These are phyloP conservation scores for Ascoidea rubescens DNA, from an alignment of 805 yeast species.

Conservation along the genomic window DNA sequence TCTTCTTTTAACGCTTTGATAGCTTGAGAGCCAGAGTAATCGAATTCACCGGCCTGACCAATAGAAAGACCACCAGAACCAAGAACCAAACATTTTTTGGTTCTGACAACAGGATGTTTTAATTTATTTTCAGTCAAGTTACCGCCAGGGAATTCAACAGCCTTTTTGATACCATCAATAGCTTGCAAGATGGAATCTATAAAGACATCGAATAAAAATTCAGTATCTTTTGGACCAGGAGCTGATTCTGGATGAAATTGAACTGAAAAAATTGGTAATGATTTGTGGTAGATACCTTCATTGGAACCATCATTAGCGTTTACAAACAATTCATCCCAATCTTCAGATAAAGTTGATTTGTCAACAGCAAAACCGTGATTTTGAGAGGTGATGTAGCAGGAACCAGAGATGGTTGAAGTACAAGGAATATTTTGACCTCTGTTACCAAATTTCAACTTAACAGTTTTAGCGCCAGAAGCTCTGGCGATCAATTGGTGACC, in stretches of 20 bases:
- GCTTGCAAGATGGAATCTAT: conserved; percentile 60
- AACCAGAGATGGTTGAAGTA: conserved; percentile 77
- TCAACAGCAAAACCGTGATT: conserved; percentile 99
- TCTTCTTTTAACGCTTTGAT: conserved; percentile 97
- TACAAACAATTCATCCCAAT: conserved; percentile 90
- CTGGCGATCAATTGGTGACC: conserved; percentile 96
- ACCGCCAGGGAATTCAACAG: conserved; percentile 90
- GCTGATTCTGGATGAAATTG: conserved; percentile 99
- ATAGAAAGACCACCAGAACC: conserved; percentile 98
- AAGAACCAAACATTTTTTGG: conserved; percentile 77
- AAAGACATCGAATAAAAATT: conserved; percentile 89
- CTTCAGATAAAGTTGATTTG: conserved; percentile 50
- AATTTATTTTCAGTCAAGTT: conserved; percentile 55
- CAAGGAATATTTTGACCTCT: conserved; percentile 99
- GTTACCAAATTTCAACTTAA: conserved; percentile 93
- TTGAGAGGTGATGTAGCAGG: conserved; percentile 97
- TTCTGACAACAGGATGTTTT: conserved; percentile 74
- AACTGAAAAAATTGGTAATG: conserved; percentile 87
- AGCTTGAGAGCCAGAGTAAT: conserved; percentile 97
- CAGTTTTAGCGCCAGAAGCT: conserved; percentile 88
- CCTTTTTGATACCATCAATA: conserved; percentile 36
- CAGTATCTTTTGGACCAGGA: conserved; percentile 99
- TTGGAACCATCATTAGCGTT: conserved; percentile 95
- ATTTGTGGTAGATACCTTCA: conserved; percentile 91
- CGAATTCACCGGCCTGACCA: conserved; percentile 99